Evolutionary conservation across 306 rosid species (phyloP).

Genomic region (Elaeagnus macrophylla): DNA sequence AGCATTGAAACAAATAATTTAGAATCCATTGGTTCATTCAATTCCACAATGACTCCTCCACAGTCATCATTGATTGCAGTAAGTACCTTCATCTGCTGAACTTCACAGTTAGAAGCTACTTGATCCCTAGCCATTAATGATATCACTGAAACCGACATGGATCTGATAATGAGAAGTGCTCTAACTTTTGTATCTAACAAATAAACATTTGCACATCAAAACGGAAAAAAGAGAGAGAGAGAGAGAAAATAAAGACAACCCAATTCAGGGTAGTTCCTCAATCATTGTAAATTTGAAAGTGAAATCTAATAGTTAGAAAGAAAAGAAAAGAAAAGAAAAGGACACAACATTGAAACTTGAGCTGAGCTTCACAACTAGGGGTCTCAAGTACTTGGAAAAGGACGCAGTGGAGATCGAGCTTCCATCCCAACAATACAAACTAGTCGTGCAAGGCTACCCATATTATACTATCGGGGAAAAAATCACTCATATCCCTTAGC

Average conservation of each 20-base stretch:
- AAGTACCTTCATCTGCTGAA: constrained; percentile 34
- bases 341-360: no score
- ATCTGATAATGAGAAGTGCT: constrained; percentile 13
- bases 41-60: constrained; percentile 51
- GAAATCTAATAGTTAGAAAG: background rate
- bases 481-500: no score
- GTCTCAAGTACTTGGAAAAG: no score
- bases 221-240: background rate
- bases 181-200: constrained; percentile 17
- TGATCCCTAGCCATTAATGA: constrained; percentile 22
- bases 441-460: no score
- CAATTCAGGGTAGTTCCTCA: no score
- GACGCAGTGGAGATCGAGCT: no score
- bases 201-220: background rate
- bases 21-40: constrained; percentile 42
- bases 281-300: no score
- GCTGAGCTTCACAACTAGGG: no score
- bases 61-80: constrained; percentile 35
- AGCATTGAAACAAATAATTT: constrained; percentile 35
- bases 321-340: background rate
- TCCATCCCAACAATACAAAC: no score
- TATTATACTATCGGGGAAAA: no score
- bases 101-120: constrained; percentile 19
- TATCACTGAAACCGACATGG: constrained; percentile 21
- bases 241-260: background rate